A percentile compares a stretch with the other conserved stretches of the same genome.
phyloP scores from a whole-genome alignment of 495 filamentous ascomycete species.

The Podospora anserina region DNA sequence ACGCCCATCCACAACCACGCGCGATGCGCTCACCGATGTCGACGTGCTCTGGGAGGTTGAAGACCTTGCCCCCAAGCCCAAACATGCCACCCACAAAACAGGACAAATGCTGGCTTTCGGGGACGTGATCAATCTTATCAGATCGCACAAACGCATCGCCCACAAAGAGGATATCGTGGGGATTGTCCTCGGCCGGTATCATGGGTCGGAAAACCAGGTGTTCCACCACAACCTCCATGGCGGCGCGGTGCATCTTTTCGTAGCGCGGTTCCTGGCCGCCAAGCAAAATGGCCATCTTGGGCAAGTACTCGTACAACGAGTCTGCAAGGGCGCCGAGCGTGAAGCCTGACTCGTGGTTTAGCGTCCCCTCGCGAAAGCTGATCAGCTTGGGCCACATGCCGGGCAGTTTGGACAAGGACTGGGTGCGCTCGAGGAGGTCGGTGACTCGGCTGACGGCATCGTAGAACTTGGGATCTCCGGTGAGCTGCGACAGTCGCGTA shows the following conservation, averaged over 20 bases:
- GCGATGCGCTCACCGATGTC: slow-evolving; percentile 72
- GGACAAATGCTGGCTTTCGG: slow-evolving; percentile 47
- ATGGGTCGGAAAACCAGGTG: slow-evolving; percentile 65
- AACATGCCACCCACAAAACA: slow-evolving; percentile 95
- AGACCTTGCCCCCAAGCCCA: slow-evolving; percentile 74
- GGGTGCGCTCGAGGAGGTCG: slow-evolving; percentile 66
- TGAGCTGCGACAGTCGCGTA: slow-evolving; percentile 78
- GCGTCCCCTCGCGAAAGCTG: slow-evolving; percentile 44
- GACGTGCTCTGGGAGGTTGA: slow-evolving; percentile 65
- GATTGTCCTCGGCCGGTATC: slow-evolving; percentile 51
- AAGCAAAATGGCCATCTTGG: slow-evolving; percentile 57
- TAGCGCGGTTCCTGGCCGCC: slow-evolving; percentile 41
- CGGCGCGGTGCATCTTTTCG: slow-evolving; percentile 45
- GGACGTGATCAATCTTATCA: slow-evolving; percentile 25
- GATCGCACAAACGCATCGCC: slow-evolving; percentile 35
- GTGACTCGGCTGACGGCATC: slow-evolving; percentile 81
- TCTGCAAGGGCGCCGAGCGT: slow-evolving; percentile 72
- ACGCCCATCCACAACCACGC: slow-evolving; percentile 88
- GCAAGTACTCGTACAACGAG: slow-evolving; percentile 85
- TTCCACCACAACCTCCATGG: slow-evolving; percentile 60
- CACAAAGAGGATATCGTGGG: slow-evolving; percentile 65
- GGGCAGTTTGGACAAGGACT: slow-evolving; percentile 64
- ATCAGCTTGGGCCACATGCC: slow-evolving; percentile 77
- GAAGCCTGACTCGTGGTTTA: slow-evolving; percentile 43
- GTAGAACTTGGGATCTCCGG: slow-evolving; percentile 75